A percentile compares a stretch with the other conserved stretches of the same genome.
phyloP scores from a whole-genome alignment of 306 rosid species.

The Prunus fruticosa region DNA sequence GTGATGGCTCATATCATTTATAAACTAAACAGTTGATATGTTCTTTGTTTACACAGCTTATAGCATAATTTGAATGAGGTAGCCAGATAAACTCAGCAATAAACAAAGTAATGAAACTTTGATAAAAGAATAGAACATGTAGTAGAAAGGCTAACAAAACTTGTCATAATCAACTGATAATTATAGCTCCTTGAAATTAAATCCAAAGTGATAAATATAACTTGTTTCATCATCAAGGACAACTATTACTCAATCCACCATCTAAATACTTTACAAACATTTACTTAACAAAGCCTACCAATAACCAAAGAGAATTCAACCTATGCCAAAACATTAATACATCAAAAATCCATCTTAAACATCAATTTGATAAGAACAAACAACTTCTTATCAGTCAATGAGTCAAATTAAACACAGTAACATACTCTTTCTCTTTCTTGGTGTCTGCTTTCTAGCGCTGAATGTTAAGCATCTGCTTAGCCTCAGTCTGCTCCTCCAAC shows the following conservation, averaged over 20 bases:
- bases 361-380: background rate
- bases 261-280: background rate
- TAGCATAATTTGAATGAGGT: no score
- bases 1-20: no score
- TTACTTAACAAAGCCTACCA: background rate
- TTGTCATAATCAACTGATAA: background rate
- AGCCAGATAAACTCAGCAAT: no score
- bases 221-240: background rate
- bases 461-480: conserved; percentile 81
- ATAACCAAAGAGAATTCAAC: background rate
- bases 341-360: background rate
- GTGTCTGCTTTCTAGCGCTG: conserved; percentile 29
- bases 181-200: background rate
- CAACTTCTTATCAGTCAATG: background rate
- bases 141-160: no score
- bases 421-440: background rate
- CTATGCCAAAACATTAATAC: background rate
- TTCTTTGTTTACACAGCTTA: no score
- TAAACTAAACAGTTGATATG: no score
- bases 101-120: no score
- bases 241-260: no score
- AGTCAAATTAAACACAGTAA: background rate
- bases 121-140: no score
- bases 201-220: background rate
- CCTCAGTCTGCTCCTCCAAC: conserved; percentile 77